Evolutionary conservation across 2,329 filamentous ascomycete genomes (phyloP).

Genomic region (Tricladium varicosporioides): DNA sequence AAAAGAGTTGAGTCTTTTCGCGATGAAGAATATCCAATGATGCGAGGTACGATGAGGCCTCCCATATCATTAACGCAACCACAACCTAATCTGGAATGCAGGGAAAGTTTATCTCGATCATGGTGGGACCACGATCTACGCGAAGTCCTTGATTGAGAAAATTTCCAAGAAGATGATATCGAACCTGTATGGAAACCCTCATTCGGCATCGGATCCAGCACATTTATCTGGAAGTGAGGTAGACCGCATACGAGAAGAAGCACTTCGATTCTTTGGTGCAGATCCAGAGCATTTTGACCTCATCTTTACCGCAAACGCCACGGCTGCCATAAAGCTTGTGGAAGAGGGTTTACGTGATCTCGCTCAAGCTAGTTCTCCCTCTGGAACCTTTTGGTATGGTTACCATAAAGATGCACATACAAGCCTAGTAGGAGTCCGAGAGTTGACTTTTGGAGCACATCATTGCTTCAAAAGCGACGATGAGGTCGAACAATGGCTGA

Average conservation of each 20-base stretch:
- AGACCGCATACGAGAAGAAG: slow-evolving; percentile 68
- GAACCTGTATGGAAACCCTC: slow-evolving; percentile 84
- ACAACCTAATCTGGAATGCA: slow-evolving; percentile 36
- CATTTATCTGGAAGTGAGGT: slow-evolving; percentile 71
- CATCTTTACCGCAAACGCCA: slow-evolving; percentile 91
- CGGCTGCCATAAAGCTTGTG: slow-evolving; percentile 83
- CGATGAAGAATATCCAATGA: slow-evolving; percentile 62
- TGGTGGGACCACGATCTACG: slow-evolving; percentile 78
- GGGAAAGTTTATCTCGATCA: slow-evolving; percentile 84
- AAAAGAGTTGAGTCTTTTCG: slow-evolving; percentile 55
- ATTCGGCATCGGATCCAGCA: slow-evolving; percentile 79
- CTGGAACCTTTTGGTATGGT: slow-evolving; percentile 70
- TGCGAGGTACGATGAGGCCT: slow-evolving; percentile 51
- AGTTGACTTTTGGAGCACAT: slow-evolving; percentile 61
- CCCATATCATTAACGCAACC: slow-evolving; percentile 1
- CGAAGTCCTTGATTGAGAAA: slow-evolving; percentile 75
- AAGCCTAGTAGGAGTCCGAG: slow-evolving; percentile 77
- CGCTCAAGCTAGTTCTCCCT: slow-evolving; percentile 56
- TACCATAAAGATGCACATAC: slow-evolving; percentile 88
- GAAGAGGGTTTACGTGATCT: slow-evolving; percentile 70
- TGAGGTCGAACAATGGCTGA: slow-evolving; percentile 65
- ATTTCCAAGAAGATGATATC: slow-evolving; percentile 76
- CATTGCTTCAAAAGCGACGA: slow-evolving; percentile 60
- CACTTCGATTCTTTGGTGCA: slow-evolving; percentile 75
- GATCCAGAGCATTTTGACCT: slow-evolving; percentile 79